These are phyloP conservation scores for Fennellomyces sp. DNA, from an alignment of 371 early-diverging fungal genomes.

Conservation along the genomic window DNA sequence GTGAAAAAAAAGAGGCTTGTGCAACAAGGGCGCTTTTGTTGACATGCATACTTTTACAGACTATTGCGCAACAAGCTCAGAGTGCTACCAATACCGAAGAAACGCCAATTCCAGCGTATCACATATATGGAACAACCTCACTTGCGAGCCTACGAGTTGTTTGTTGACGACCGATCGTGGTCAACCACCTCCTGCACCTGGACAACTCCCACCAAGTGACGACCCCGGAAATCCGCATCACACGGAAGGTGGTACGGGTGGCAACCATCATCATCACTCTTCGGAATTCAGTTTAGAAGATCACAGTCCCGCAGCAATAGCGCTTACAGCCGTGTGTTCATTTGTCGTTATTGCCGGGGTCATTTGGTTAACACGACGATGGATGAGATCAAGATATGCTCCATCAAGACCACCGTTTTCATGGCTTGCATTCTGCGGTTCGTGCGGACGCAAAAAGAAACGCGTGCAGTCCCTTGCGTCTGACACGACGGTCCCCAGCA, in stretches of 20 bases:
- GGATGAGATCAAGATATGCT: conserved; percentile 17
- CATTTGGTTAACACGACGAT: conserved; percentile 17
- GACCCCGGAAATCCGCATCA: background rate
- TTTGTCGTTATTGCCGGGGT: conserved; percentile 22
- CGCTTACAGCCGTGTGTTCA: conserved; percentile 25
- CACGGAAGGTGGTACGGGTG: background rate
- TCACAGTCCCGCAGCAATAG: conserved; percentile 31
- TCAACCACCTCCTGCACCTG: conserved; percentile 24
- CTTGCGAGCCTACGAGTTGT: conserved; percentile 37
- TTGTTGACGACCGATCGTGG: conserved; percentile 25
- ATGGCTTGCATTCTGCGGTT: background rate
- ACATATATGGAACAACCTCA: conserved; percentile 42
- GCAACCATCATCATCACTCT: conserved; percentile 18
- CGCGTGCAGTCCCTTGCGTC: conserved; percentile 3
- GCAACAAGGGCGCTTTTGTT: no score
- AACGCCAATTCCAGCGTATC: conserved; percentile 23
- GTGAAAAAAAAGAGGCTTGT: conserved; percentile 6
- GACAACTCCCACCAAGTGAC: conserved; percentile 9
- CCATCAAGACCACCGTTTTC: conserved; percentile 5
- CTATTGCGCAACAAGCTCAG: conserved; percentile 43
- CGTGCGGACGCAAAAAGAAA: background rate
- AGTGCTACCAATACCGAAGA: conserved; percentile 45
- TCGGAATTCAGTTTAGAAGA: background rate
- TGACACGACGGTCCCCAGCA: conserved; percentile 19
- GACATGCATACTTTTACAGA: conserved; percentile 19